These are phyloP conservation scores for Brassica rapa DNA, from an alignment of 345 rosid species.

Conservation along the genomic window DNA sequence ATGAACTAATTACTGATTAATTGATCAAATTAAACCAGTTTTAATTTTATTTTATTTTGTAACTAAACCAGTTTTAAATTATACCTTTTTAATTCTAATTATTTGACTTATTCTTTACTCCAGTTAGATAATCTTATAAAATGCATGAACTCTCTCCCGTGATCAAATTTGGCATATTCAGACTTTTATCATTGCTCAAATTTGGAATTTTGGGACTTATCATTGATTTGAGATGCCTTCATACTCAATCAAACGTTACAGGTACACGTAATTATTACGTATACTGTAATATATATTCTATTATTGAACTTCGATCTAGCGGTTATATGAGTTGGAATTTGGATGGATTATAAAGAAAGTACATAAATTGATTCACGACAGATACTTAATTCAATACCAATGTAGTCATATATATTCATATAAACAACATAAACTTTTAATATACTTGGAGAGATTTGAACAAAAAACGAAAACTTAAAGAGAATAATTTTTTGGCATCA, in stretches of 20 bases:
- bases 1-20: background rate
- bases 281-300: background rate
- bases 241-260: slow-evolving; percentile 20
- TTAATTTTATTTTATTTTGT: too few relatives aligned
- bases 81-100: background rate
- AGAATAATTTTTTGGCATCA: too few relatives aligned
- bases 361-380: slow-evolving; percentile 3
- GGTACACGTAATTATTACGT: background rate
- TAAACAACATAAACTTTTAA: too few relatives aligned
- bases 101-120: slow-evolving; percentile 13
- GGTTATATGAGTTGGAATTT: slow-evolving; percentile 18
- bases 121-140: background rate
- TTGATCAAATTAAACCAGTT: background rate
- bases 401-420: too few relatives aligned
- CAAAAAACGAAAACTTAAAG: too few relatives aligned
- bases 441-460: too few relatives aligned
- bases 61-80: too few relatives aligned
- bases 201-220: slow-evolving; percentile 24
- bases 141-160: slow-evolving; percentile 20
- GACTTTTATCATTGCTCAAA: slow-evolving; percentile 5
- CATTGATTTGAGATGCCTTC: slow-evolving; percentile 16
- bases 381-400: background rate
- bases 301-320: slow-evolving; percentile 4
- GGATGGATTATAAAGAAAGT: slow-evolving; percentile 10
- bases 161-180: slow-evolving; percentile 6